phyloP scores from a whole-genome alignment of 2,329 filamentous ascomycete genomes.

The Fonsecaea pedrosoi region DNA sequence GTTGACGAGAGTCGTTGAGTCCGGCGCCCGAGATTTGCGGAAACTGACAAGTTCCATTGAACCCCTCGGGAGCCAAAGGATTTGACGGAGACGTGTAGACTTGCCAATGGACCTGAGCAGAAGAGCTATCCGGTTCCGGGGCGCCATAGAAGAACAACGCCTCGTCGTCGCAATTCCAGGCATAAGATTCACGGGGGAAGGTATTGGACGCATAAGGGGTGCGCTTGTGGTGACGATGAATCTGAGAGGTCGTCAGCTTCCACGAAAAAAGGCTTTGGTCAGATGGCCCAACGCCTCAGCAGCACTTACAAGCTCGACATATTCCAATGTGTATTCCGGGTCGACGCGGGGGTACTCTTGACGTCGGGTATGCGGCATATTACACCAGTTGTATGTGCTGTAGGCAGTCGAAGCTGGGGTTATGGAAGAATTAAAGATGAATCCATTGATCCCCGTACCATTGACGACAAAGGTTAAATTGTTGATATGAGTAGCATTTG shows the following conservation, averaged over 20 bases:
- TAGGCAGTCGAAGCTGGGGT: constrained; percentile 62
- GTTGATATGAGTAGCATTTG: constrained; percentile 64
- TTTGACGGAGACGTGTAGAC: constrained; percentile 68
- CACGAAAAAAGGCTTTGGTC: too few relatives aligned
- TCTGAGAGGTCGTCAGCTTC: constrained; percentile 49
- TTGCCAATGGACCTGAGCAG: constrained; percentile 69
- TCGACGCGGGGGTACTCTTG: constrained; percentile 66
- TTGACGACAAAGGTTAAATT: constrained; percentile 65
- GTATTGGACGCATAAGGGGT: constrained; percentile 80
- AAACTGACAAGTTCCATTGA: constrained; percentile 77
- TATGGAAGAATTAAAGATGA: constrained; percentile 72
- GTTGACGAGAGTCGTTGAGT: constrained; percentile 75
- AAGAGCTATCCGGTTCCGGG: constrained; percentile 54
- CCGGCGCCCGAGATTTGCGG: constrained; percentile 78
- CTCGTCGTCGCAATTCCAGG: constrained; percentile 75
- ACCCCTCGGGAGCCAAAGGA: constrained; percentile 70
- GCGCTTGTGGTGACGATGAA: constrained; percentile 84
- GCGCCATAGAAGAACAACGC: constrained; percentile 73
- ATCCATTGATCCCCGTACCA: constrained; percentile 71
- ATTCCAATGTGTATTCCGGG: constrained; percentile 68
- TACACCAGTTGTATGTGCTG: constrained; percentile 79
- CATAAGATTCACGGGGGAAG: constrained; percentile 74
- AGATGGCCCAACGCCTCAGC: neutral
- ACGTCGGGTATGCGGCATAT: constrained; percentile 81
- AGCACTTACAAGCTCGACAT: constrained; percentile 71